Base-by-base conservation (phyloP, 2,329 filamentous ascomycete genomes). In the Paraconiothyrium sp. region DNA sequence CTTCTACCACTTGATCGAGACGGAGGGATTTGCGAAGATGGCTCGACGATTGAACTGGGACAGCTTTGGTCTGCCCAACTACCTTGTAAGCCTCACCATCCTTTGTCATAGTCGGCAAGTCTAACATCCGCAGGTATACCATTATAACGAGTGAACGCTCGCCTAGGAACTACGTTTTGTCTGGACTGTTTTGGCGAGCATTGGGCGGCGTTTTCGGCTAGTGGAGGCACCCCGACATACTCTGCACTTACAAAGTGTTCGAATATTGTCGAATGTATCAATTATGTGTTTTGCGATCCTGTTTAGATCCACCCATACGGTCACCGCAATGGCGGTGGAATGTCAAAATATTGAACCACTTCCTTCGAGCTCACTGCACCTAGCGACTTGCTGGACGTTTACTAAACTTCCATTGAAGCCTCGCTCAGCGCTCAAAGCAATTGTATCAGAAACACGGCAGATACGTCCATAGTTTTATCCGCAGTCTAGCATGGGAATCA, bases 21-120 rank as follows among this genome's bases (percentile, higher is more conserved):
- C 95, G 0, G 95, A 99, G 76, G 95, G 95, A 0, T 99, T 99
- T 74, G 94, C 95, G 20, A 97, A 94, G 82, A 99, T 99, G 95
- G 94, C 94, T 13, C 90, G 88, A 77, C 85, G 95, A 67, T 79
- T 99, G 74, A 93, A 93, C 52, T 97, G 93, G 89, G 85, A 90
- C 64, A 87, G 92, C 61, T 93, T 86, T 69, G 95, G 95, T n/a
- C 82, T 98, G 74, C 95, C 95, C 46, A 97, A 98, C 82, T 99
- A 99, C 82, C 94, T 94, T 85, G 95, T 97, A 81, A 77, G 88
- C 81, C 4, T 34, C 10, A 20, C 34, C 4, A 7, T 37, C 13
- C 8, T 14, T 16, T 0, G 8, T 7, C 5, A 27, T 8, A 2
- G 13, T 34, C 7, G 10, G 11, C 47, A 47, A 66, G 16, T 43